These are phyloP conservation scores for Cicer judaicum DNA, from an alignment of 306 rosid species.

Conservation along the genomic window DNA sequence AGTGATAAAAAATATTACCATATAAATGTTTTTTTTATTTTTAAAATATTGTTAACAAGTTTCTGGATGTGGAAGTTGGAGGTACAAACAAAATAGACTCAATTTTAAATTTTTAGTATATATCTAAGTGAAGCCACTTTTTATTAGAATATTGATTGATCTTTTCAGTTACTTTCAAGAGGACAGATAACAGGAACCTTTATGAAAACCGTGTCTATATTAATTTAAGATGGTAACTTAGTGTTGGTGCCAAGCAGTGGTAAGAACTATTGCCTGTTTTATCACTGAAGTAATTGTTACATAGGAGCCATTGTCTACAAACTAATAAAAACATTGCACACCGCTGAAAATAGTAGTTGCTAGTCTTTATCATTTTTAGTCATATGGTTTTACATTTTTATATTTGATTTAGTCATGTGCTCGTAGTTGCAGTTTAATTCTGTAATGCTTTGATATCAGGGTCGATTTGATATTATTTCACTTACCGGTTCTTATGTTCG, in stretches of 20 bases:
- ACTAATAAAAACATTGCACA: slow-evolving; percentile 3
- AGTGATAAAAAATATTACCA: background rate
- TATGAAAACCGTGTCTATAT: slow-evolving; percentile 24
- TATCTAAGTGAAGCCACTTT: slow-evolving; percentile 18
- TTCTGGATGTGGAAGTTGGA: background rate
- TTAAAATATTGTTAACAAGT: too few relatives aligned
- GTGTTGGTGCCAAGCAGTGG: slow-evolving; percentile 18
- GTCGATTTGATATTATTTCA: slow-evolving; percentile 91
- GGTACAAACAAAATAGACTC: slow-evolving; percentile 18
- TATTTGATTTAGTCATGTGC: slow-evolving; percentile 33
- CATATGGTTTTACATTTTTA: background rate
- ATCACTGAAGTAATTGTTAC: slow-evolving; percentile 23
- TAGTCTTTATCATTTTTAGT: background rate
- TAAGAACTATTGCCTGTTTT: slow-evolving; percentile 12
- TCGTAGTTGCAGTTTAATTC: slow-evolving; percentile 28
- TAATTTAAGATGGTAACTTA: slow-evolving; percentile 22
- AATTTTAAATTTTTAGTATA: slow-evolving; percentile 14
- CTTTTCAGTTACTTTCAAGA: slow-evolving; percentile 11
- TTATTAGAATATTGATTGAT: slow-evolving; percentile 22
- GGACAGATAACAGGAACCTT: slow-evolving; percentile 21
- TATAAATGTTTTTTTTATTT: background rate
- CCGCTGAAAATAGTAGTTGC: slow-evolving; percentile 8
- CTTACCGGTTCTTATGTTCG: slow-evolving; percentile 88
- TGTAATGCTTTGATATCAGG: slow-evolving; percentile 60
- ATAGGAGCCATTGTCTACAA: slow-evolving; percentile 12